A percentile compares a stretch with the other conserved stretches of the same genome.
Evolutionary conservation across 1,139 yeast genomes (phyloP).

Genomic region (Taphrina flavorubra): DNA sequence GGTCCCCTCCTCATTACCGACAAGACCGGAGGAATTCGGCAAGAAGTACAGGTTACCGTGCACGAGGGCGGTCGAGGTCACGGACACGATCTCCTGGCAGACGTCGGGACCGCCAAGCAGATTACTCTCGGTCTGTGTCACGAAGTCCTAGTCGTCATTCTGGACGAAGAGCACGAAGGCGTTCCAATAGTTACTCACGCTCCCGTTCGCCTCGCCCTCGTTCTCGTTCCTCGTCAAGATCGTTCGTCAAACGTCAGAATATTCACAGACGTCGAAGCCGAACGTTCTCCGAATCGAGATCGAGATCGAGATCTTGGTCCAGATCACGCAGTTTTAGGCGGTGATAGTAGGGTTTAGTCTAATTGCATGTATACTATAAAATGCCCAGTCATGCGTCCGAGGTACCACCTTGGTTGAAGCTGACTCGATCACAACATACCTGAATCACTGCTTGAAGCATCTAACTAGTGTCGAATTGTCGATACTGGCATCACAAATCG

Average conservation of each 20-base stretch:
- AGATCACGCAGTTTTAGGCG: not conserved
- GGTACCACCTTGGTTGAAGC: no score
- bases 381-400: not conserved
- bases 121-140: not conserved
- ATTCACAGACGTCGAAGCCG: not conserved
- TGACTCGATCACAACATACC: no score
- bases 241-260: not conserved
- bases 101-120: not conserved
- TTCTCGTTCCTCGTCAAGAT: constrained; percentile 9
- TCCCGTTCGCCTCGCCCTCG: constrained; percentile 12
- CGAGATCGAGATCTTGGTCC: constrained; percentile 14
- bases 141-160: not conserved
- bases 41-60: not conserved
- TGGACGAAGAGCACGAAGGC: not conserved
- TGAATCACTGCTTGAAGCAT: no score
- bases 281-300: not conserved
- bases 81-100: not conserved
- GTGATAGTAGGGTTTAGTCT: not conserved
- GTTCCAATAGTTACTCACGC: constrained; percentile 2
- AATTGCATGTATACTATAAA: not conserved
- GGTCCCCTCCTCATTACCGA: not conserved
- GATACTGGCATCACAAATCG: no score
- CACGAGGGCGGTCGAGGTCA: constrained; percentile 6
- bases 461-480: no score
- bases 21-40: not conserved